A percentile compares a stretch with the other conserved stretches of the same genome.
Evolutionary conservation across 768 basidiomycete genomes (phyloP).

Genomic region (Galerina marginata): DNA sequence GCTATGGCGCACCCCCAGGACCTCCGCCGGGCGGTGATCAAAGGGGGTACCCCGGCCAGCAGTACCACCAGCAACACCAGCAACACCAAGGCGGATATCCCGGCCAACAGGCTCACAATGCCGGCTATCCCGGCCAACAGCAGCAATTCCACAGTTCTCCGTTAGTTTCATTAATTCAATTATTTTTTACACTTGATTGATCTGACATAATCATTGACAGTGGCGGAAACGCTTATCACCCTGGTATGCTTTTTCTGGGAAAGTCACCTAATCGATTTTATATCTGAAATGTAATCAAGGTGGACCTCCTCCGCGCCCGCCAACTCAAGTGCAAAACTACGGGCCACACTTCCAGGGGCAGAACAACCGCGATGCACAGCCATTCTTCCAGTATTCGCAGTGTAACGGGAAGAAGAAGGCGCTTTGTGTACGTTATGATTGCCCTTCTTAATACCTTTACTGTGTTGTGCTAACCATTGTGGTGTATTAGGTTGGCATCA

Average conservation of each 20-base stretch:
- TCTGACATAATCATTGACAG: constrained; percentile 8
- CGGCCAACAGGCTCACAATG: constrained; percentile 23
- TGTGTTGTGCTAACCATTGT: not conserved
- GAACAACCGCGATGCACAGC: constrained; percentile 53
- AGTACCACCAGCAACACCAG: constrained; percentile 22
- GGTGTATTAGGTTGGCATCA: constrained; percentile 74
- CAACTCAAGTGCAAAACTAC: too few species aligned
- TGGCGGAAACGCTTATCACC: constrained; percentile 26
- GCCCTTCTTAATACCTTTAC: not conserved
- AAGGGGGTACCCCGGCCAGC: constrained; percentile 21
- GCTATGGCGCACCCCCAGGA: constrained; percentile 33
- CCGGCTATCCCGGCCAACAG: constrained; percentile 23
- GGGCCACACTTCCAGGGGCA: not conserved
- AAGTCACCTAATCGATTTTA: too few species aligned
- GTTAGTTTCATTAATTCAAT: constrained; percentile 14
- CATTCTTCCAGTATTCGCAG: constrained; percentile 85
- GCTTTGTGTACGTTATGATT: constrained; percentile 63
- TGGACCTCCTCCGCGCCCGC: too few species aligned
- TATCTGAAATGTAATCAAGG: too few species aligned
- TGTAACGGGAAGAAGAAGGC: constrained; percentile 90
- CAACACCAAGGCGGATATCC: constrained; percentile 23
- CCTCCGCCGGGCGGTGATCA: constrained; percentile 29
- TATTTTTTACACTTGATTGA: not conserved
- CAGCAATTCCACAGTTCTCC: constrained; percentile 15
- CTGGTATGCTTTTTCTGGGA: constrained; percentile 9